Evolutionary conservation across 2,329 filamentous ascomycete genomes (phyloP).

Genomic region (Tolypocladium ophioglossoides): DNA sequence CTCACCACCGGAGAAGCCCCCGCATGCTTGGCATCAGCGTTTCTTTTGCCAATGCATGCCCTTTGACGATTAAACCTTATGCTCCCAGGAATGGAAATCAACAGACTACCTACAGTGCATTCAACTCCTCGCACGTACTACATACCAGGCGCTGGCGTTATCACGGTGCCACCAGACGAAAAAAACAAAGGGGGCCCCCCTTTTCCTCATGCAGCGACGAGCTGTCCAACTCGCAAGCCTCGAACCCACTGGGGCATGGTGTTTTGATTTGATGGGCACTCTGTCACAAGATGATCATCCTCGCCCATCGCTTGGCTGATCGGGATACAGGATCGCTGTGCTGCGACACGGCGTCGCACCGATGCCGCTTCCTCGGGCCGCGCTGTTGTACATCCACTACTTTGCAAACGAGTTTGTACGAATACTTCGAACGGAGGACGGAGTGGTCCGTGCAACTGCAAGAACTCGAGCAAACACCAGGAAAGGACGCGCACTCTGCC

Average conservation of each 20-base stretch:
- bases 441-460: too few species aligned
- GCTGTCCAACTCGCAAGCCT: background rate
- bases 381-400: background rate
- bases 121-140: background rate
- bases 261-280: background rate
- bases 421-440: too few species aligned
- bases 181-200: background rate
- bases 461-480: background rate
- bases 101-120: background rate
- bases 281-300: background rate
- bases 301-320: background rate
- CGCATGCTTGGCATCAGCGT: too few species aligned
- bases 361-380: background rate
- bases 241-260: background rate
- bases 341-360: background rate
- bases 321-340: background rate
- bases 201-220: background rate
- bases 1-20: background rate
- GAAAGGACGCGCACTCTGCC: background rate
- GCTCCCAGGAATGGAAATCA: background rate
- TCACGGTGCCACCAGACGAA: background rate
- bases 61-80: background rate
- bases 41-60: background rate
- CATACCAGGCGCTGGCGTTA: background rate
- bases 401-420: too few species aligned